Evolutionary conservation across 768 basidiomycete genomes (phyloP).

Genomic region (Russula ochroleuca): DNA sequence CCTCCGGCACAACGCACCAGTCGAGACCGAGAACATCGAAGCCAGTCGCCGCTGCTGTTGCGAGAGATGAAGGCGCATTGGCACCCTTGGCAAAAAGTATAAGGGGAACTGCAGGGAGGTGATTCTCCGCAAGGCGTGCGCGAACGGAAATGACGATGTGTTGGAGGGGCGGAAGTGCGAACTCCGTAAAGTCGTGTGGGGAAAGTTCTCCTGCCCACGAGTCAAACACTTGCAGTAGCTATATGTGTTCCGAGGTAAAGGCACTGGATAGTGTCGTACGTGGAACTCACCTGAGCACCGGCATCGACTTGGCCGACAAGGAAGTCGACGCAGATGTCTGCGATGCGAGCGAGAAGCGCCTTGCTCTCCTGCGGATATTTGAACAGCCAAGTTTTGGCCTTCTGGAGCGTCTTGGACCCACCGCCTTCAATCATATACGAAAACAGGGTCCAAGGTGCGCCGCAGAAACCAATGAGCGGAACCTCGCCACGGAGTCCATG

Average conservation of each 20-base stretch:
- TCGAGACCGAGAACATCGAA: conserved; percentile 92
- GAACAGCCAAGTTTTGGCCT: conserved; percentile 93
- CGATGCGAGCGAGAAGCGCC: conserved; percentile 69
- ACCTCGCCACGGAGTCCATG: conserved; percentile 79
- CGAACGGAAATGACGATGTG: conserved; percentile 72
- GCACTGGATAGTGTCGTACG: not conserved
- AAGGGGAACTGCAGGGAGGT: conserved; percentile 65
- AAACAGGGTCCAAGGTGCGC: conserved; percentile 98
- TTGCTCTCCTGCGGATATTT: conserved; percentile 82
- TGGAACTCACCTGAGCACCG: conserved; percentile 81
- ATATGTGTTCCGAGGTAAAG: not conserved
- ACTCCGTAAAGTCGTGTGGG: conserved; percentile 76
- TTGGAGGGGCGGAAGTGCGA: conserved; percentile 75
- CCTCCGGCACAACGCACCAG: conserved; percentile 80
- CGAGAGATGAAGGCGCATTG: conserved; percentile 61
- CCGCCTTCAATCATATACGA: conserved; percentile 99
- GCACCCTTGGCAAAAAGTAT: conserved; percentile 96
- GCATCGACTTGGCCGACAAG: conserved; percentile 91
- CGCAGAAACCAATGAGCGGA: conserved; percentile 95
- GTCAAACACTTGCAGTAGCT: conserved; percentile 97
- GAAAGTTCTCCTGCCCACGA: conserved; percentile 94
- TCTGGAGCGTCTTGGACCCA: conserved; percentile 83
- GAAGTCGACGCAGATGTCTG: conserved; percentile 86
- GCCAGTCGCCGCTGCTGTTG: conserved; percentile 49
- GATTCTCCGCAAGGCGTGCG: conserved; percentile 47